phyloP scores from a whole-genome alignment of 352 stramenopile genomes.

The Globisporangium iwayamae region DNA sequence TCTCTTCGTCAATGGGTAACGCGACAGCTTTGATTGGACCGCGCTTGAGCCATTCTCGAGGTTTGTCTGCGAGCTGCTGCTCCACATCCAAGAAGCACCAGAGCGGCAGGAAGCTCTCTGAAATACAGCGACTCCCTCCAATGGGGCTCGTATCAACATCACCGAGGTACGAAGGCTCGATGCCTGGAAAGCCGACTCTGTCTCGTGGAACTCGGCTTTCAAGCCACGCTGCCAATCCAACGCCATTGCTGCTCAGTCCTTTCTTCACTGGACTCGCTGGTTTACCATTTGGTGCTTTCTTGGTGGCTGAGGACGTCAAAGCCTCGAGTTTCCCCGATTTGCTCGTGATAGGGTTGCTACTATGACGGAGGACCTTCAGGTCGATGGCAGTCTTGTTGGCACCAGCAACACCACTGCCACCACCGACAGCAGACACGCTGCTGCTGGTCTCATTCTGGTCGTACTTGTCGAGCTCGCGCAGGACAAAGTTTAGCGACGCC shows the following conservation, averaged over 20 bases:
- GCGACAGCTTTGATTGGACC: slow-evolving; percentile 61
- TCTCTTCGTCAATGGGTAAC: slow-evolving; percentile 54
- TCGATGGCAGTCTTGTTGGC: not conserved
- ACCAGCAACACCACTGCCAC: slow-evolving; percentile 11
- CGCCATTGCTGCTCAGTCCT: slow-evolving; percentile 9
- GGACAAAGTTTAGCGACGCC: slow-evolving; percentile 55
- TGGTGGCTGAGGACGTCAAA: not conserved
- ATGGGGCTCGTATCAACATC: not conserved
- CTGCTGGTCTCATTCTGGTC: slow-evolving; percentile 27
- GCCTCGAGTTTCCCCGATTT: not conserved
- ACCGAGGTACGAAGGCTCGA: slow-evolving; percentile 9
- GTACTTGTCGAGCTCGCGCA: slow-evolving; percentile 62
- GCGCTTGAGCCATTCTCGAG: slow-evolving; percentile 22
- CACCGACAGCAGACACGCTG: not conserved
- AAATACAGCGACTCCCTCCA: slow-evolving; percentile 23
- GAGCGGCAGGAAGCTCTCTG: slow-evolving; percentile 53
- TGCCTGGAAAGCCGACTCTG: slow-evolving; percentile 38
- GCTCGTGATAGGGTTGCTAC: slow-evolving; percentile 1
- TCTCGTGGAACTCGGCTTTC: slow-evolving; percentile 42
- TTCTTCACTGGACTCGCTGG: slow-evolving; percentile 16
- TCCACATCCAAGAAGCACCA: slow-evolving; percentile 76
- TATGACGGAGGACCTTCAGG: slow-evolving; percentile 6
- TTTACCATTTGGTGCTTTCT: slow-evolving; percentile 1
- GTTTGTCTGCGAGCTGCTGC: slow-evolving; percentile 8
- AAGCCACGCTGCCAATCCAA: slow-evolving; percentile 40